Percentiles rank a stretch among this genome's conserved stretches.
These are phyloP conservation scores for Arctostaphylos glauca DNA, from an alignment of 148 eudicot genomes.

Conservation along the genomic window DNA sequence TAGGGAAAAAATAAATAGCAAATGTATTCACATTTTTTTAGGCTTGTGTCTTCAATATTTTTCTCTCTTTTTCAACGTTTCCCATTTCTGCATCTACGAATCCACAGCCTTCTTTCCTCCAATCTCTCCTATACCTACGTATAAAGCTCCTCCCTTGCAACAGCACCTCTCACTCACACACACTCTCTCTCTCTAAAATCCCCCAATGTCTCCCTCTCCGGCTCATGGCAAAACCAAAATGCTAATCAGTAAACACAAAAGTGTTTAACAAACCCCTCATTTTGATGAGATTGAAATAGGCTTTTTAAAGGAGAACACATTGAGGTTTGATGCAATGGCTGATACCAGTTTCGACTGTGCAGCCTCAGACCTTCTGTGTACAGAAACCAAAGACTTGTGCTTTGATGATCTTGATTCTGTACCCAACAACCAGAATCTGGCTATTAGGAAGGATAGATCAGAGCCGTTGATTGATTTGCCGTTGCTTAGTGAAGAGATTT, in stretches of 20 bases:
- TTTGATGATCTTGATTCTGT: constrained; percentile 49
- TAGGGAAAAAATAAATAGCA: neutral
- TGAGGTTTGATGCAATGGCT: constrained; percentile 40
- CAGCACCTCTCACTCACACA: constrained; percentile 2
- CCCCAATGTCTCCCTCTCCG: constrained; percentile 19
- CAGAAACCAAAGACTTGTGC: constrained; percentile 45
- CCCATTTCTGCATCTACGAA: neutral
- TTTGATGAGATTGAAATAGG: constrained; percentile 29
- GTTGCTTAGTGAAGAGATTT: constrained; percentile 46
- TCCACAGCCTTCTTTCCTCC: neutral
- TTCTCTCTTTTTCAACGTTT: neutral
- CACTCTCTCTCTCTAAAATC: constrained; percentile 14
- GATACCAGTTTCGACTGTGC: constrained; percentile 36
- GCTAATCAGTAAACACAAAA: constrained; percentile 13
- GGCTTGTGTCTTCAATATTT: neutral
- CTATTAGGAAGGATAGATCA: constrained; percentile 25
- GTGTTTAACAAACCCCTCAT: constrained; percentile 17
- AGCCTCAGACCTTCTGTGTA: constrained; percentile 42
- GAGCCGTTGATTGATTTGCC: constrained; percentile 34
- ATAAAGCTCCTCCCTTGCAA: constrained; percentile 4
- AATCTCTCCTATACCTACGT: neutral
- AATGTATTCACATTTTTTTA: neutral
- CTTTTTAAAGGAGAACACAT: constrained; percentile 1
- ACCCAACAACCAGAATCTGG: constrained; percentile 20
- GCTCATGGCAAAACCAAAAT: constrained; percentile 3